Base-by-base conservation (phyloP, 2,329 filamentous ascomycete genomes). In the Penicillium sp. region DNA sequence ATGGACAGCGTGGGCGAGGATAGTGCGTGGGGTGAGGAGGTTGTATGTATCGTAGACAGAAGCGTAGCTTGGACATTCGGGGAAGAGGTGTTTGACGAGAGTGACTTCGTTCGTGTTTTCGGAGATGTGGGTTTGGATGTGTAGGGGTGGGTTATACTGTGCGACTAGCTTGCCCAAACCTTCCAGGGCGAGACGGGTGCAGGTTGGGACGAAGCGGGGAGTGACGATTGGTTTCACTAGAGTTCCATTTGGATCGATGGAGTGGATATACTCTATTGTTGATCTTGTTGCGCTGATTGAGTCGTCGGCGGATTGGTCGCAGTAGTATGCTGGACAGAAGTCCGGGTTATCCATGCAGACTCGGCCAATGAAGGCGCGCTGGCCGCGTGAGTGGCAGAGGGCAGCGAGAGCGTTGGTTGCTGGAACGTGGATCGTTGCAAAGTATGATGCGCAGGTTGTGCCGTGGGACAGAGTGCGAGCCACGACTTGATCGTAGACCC, bases 381-480 rank as follows among this genome's bases (percentile, higher is more conserved):
- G 93, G 36, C 93, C 93, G 22, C 80, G 73, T 0, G 72, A 65
- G n/a, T 87, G 76, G 62, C 91, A 96, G 14, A 96, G 79, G 54
- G 88, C 82, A 0, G 90, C 87, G 5, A 98, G 83, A 6, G 95
- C 78, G 64, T 95, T 96, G n/a, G 93, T 98, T 1, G 89, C 82
- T 0, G 80, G 76, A 1, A 95, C 86, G 65, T 95, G 84, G 52
- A 89, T 82, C 22, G 93, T 97, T 48, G 91, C 91, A 67, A 87
- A 97, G 76, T 97, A 97, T n/a, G 88, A 81, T 5, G 89, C 89
- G 9, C 87, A 93, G 0, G 93, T 98, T 8, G 93, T 98, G 52
- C 93, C 93, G 64, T 96, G 83, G 18, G 87, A 79, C 9, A 98
- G 79, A 0, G 89, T 95, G 38, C 87, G 82, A 24, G 81, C 76